Evolutionary conservation across 257 asterid genomes (phyloP).

Genomic region (Petunia axillaris): DNA sequence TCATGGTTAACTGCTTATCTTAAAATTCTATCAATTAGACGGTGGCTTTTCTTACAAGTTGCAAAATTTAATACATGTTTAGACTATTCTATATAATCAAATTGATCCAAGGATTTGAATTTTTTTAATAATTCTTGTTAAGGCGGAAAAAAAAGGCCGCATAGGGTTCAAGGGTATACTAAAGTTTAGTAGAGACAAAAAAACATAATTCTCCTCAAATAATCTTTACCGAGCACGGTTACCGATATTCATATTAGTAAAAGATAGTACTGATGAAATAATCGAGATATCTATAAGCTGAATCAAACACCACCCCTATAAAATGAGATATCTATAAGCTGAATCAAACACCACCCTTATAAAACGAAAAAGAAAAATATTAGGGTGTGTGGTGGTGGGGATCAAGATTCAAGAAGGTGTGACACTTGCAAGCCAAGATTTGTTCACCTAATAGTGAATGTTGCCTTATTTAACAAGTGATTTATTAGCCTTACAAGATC

Average conservation of each 20-base stretch:
- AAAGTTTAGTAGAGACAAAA: too few relatives aligned
- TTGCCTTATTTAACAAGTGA: constrained; percentile 25
- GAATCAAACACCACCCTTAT: too few relatives aligned
- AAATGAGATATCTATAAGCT: too few relatives aligned
- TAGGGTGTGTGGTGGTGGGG: too few relatives aligned
- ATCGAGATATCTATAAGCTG: background rate
- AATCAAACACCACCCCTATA: too few relatives aligned
- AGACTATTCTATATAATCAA: constrained; percentile 5
- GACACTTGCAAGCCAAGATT: constrained; percentile 10
- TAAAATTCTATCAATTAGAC: background rate
- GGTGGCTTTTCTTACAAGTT: constrained; percentile 4
- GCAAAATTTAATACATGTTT: background rate
- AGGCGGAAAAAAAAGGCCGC: too few relatives aligned
- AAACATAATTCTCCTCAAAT: too few relatives aligned
- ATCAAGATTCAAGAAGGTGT: background rate
- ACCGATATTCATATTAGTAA: too few relatives aligned
- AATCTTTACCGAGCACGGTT: too few relatives aligned
- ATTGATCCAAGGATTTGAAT: background rate
- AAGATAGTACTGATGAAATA: background rate
- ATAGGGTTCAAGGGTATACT: too few relatives aligned
- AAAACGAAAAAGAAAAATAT: too few relatives aligned
- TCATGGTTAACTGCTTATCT: constrained; percentile 13
- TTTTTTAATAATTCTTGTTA: background rate
- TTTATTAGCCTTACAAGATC: constrained; percentile 25
- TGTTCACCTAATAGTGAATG: constrained; percentile 14